phyloP scores from a whole-genome alignment of 306 rosid genomes.

The Biancaea sappan region DNA sequence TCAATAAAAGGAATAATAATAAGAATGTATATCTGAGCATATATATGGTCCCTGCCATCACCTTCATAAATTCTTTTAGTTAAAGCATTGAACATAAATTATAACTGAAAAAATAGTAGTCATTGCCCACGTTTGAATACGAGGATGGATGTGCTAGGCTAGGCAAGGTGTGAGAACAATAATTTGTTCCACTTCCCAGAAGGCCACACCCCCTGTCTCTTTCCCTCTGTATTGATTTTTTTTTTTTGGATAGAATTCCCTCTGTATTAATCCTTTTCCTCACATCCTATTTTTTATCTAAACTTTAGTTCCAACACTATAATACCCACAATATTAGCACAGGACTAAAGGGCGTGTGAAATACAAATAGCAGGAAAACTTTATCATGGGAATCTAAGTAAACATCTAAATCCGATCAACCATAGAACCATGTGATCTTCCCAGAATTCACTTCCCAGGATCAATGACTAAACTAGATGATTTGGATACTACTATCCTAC shows the following conservation, averaged over 20 bases:
- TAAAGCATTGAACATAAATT: conserved; percentile 11
- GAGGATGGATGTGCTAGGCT: not conserved
- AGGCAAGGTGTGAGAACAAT: conserved; percentile 1
- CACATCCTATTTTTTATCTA: conserved; percentile 7
- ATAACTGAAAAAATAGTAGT: conserved; percentile 6
- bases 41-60: not conserved
- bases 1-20: conserved; percentile 14
- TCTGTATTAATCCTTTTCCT: not conserved
- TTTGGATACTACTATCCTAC: conserved; percentile 4
- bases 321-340: not conserved
- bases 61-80: conserved; percentile 7
- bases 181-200: not conserved
- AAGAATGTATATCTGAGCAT: not conserved
- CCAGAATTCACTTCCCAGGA: not conserved
- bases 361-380: conserved; percentile 11
- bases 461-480: conserved; percentile 1
- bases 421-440: conserved; percentile 13
- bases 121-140: conserved; percentile 7
- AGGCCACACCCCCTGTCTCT: not conserved
- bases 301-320: not conserved
- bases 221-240: not conserved
- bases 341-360: conserved; percentile 19
- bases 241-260: too few relatives aligned
- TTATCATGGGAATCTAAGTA: conserved; percentile 24
- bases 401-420: not conserved